Percentiles rank a stretch among this genome's conserved stretches.
Conservation (phyloP, 2,329 filamentous ascomycete genomes). For the Aspergillus tanneri region DNA sequence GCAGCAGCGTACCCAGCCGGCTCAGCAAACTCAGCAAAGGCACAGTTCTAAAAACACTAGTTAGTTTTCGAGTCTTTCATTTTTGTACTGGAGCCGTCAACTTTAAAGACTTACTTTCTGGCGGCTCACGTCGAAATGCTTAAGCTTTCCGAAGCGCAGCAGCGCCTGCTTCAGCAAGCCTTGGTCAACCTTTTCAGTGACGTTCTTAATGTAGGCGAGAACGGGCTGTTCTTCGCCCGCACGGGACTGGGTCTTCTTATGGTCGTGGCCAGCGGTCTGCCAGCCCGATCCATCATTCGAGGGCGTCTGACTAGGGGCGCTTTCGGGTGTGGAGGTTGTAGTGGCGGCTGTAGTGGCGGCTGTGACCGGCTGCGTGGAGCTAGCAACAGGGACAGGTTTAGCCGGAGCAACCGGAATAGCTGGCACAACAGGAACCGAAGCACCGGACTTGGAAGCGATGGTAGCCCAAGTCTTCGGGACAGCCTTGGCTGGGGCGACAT, state of each 20-base stretch:
- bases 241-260: conserved; percentile 81
- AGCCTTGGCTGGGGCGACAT: conserved; percentile 50
- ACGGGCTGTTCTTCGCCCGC: conserved; percentile 69
- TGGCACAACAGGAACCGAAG: conserved; percentile 37
- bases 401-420: conserved; percentile 34
- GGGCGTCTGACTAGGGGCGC: conserved; percentile 75
- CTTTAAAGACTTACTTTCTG: conserved; percentile 67
- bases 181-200: conserved; percentile 81
- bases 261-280: conserved; percentile 77
- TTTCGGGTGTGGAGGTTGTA: conserved; percentile 50
- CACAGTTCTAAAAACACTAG: conserved; percentile 71
- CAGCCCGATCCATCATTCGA: conserved; percentile 68
- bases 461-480: conserved; percentile 63
- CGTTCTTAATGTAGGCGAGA: conserved; percentile 92
- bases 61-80: conserved; percentile 1
- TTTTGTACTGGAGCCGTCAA: too few species aligned
- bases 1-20: conserved; percentile 79
- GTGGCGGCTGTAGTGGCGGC: conserved; percentile 36
- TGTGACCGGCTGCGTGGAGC: conserved; percentile 38
- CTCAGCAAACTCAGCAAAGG: conserved; percentile 90
- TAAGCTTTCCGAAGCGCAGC: conserved; percentile 65
- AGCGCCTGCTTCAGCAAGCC: conserved; percentile 70
- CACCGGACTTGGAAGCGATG: conserved; percentile 53
- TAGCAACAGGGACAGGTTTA: conserved; percentile 34
- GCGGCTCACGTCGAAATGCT: conserved; percentile 64